These are phyloP conservation scores for Aspergillus latus DNA, from an alignment of 2,329 filamentous ascomycete genomes.

Conservation along the genomic window DNA sequence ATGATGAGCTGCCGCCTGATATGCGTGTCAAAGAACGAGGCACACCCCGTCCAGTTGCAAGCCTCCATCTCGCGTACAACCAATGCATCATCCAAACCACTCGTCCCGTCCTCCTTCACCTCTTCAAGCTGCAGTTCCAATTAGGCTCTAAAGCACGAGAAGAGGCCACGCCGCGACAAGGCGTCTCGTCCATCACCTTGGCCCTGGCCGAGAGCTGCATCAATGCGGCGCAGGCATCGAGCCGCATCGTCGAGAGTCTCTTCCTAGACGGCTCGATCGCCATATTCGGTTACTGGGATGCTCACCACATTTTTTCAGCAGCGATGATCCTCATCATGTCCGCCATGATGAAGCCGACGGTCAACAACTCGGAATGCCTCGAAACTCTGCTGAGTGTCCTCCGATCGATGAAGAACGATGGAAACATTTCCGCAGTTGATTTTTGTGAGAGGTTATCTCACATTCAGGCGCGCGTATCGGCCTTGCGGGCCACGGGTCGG, in stretches of 20 bases:
- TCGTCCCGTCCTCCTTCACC: neutral
- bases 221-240: neutral
- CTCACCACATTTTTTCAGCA: neutral
- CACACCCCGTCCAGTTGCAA: neutral
- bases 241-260: neutral
- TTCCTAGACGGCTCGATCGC: neutral
- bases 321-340: neutral
- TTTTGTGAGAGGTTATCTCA: slow-evolving; percentile 14
- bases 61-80: neutral
- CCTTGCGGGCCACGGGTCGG: slow-evolving; percentile 4
- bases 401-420: slow-evolving; percentile 9
- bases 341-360: slow-evolving; percentile 18
- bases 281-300: neutral
- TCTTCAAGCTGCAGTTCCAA: neutral
- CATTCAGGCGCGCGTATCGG: slow-evolving; percentile 10
- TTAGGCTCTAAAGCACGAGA: neutral
- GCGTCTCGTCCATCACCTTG: too few species aligned
- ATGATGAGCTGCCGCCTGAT: neutral
- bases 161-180: neutral
- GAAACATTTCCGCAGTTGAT: slow-evolving; percentile 12
- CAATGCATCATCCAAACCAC: neutral
- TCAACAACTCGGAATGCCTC: slow-evolving; percentile 8
- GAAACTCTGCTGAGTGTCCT: slow-evolving; percentile 10
- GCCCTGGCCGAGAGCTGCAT: neutral
- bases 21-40: neutral